These are phyloP conservation scores for Clavispora santaluciae DNA, from an alignment of 805 yeast genomes.

Conservation along the genomic window DNA sequence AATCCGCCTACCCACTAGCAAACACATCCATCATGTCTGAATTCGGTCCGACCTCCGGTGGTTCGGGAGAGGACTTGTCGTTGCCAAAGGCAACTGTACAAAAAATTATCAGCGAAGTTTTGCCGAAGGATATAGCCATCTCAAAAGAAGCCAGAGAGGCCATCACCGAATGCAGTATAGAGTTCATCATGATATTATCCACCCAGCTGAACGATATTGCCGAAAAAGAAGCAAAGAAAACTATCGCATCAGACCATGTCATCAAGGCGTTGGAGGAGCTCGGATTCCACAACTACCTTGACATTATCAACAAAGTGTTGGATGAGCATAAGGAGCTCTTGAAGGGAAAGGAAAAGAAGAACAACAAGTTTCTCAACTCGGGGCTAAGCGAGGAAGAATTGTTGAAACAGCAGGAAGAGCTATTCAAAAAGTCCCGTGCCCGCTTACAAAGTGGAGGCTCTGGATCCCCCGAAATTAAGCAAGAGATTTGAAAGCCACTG, in stretches of 20 bases:
- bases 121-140: conserved; percentile 83
- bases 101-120: conserved; percentile 83
- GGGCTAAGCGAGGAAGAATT: conserved; percentile 92
- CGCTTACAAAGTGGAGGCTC: conserved; percentile 43
- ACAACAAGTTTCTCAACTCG: conserved; percentile 87
- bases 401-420: conserved; percentile 85
- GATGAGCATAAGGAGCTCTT: conserved; percentile 83
- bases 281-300: conserved; percentile 82
- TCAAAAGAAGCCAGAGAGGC: conserved; percentile 94
- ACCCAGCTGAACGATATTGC: conserved; percentile 95
- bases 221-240: conserved; percentile 91
- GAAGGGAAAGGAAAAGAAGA: conserved; percentile 85
- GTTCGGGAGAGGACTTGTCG: conserved; percentile 35
- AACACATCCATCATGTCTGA: conserved; percentile 29
- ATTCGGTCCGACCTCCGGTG: conserved; percentile 25
- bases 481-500: conserved; percentile 6
- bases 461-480: conserved; percentile 12
- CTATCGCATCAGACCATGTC: conserved; percentile 95
- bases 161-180: conserved; percentile 92
- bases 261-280: conserved; percentile 81
- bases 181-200: conserved; percentile 89
- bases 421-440: conserved; percentile 74
- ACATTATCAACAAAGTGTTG: conserved; percentile 72
- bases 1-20: background rate
- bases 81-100: conserved; percentile 83